Evolutionary conservation across 1,139 yeast genomes (phyloP), one percentile per base, ranked within the genome.

Genomic region (Zhuliangozyma parablackwelliae): DNA sequence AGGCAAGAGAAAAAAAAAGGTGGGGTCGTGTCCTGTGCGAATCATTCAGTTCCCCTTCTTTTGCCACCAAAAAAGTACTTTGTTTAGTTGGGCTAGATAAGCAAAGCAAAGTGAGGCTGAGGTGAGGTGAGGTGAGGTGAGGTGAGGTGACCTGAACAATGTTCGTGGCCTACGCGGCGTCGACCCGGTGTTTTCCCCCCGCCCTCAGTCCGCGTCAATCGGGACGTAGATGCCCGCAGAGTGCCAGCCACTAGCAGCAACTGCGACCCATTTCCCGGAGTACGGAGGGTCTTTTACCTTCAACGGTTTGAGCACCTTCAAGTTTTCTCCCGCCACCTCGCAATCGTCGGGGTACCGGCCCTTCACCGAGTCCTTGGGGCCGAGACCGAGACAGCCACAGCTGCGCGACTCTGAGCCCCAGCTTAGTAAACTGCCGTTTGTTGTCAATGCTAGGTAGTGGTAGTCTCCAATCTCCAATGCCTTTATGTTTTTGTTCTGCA

Each of bases 181-280:
- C 16, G 16, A 4, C 16, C 16, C 16, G 16, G 16, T 16, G 16
- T 16, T 16, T 16, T 4, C 16, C 16, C 16, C 16, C 16, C 16
- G 16, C 4, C 16, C 16, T 16, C 16, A 16, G 16, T 16, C 16
- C 16, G 16, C 16, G 8, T 34, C 32, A 3, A 32, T 21, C 7
- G 55, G 51, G n/a, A 61, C 53, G 35, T 48, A 62, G 12, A 66
- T 55, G 1, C 72, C 92, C 31, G 81, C 80, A 1, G 88, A 78
- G 40, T 84, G 94, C 94, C 92, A 84, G 2, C 95, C 95, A n/a
- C 81, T 78, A 10, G 88, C 85, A 2, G 84, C 71, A 33, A 80
- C 69, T 1, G 77, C 75, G 44, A 51, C 49, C 75, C 75, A 54
- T 47, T 69, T 63, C 0, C 78, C 78, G 2, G 54, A 54, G 6